These are phyloP conservation scores for Raddia distichophylla DNA, from an alignment of 176 grass and related monocot genomes.

Conservation along the genomic window DNA sequence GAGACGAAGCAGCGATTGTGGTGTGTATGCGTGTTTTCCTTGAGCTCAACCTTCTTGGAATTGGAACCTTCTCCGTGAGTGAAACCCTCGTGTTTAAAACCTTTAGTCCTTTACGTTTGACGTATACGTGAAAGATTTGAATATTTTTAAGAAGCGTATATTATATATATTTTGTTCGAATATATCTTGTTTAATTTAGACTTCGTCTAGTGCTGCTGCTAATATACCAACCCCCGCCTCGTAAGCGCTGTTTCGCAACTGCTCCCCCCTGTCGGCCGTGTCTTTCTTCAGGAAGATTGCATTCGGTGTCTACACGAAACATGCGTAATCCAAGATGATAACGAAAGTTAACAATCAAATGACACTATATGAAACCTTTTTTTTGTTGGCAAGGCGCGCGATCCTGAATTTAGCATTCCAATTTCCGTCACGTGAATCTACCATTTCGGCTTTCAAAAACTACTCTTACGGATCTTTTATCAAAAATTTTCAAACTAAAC, in stretches of 20 bases:
- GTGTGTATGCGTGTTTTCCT: background rate
- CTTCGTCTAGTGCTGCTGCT: background rate
- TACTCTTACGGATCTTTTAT: background rate
- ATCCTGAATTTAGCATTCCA: background rate
- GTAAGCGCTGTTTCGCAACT: background rate
- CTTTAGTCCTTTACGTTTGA: background rate
- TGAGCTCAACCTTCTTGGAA: background rate
- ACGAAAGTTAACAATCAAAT: background rate
- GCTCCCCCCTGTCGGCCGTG: background rate
- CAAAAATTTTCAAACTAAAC: too few relatives aligned
- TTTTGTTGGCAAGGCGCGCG: background rate
- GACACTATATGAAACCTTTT: background rate
- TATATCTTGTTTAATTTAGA: background rate
- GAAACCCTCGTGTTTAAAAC: background rate
- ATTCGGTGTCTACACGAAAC: constrained; percentile 11
- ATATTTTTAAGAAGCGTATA: background rate
- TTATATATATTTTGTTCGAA: background rate
- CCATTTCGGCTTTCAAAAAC: background rate
- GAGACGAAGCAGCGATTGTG: background rate
- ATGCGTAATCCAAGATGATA: background rate
- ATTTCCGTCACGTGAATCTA: background rate
- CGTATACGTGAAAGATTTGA: background rate
- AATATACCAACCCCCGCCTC: background rate
- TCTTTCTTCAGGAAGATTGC: background rate
- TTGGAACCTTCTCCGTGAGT: constrained; percentile 17